A percentile compares a stretch with the other conserved stretches of the same genome.
Evolutionary conservation across 129 eudicot species (phyloP).

Genomic region (Erigeron canadensis): DNA sequence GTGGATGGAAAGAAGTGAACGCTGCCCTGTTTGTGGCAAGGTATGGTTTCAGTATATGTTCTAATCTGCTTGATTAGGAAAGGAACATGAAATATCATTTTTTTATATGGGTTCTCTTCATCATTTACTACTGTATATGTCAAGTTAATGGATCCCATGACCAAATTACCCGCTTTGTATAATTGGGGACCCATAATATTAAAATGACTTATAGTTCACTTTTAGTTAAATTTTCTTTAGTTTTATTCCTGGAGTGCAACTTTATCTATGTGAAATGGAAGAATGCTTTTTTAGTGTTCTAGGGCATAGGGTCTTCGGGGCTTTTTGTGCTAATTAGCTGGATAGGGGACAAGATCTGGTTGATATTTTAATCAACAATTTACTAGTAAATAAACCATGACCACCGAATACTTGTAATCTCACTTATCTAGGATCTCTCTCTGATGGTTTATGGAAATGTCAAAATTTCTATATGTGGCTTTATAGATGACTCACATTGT

Average conservation of each 20-base stretch:
- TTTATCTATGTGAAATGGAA: slow-evolving; percentile 17
- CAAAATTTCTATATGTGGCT: neutral
- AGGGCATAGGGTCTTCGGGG: neutral
- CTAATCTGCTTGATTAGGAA: slow-evolving; percentile 1
- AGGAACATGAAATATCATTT: neutral
- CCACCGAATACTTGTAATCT: neutral
- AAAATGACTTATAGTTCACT: neutral
- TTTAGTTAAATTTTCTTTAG: slow-evolving; percentile 1
- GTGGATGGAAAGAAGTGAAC: slow-evolving; percentile 95
- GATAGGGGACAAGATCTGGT: neutral
- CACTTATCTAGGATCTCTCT: neutral
- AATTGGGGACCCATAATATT: neutral
- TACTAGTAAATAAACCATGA: neutral
- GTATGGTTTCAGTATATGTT: slow-evolving; percentile 35
- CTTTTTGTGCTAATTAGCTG: slow-evolving; percentile 13
- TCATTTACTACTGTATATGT: neutral
- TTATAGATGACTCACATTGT: too few relatives aligned
- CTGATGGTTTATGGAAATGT: too few relatives aligned
- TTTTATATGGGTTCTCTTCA: neutral
- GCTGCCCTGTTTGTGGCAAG: slow-evolving; percentile 92
- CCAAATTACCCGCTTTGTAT: neutral
- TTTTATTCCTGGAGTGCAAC: neutral
- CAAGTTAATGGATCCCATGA: slow-evolving; percentile 19
- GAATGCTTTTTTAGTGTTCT: neutral
- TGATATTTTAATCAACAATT: neutral